A percentile compares a stretch with the other conserved stretches of the same genome.
Evolutionary conservation across 495 filamentous ascomycete genomes (phyloP).

Genomic region (Collariella sp.): DNA sequence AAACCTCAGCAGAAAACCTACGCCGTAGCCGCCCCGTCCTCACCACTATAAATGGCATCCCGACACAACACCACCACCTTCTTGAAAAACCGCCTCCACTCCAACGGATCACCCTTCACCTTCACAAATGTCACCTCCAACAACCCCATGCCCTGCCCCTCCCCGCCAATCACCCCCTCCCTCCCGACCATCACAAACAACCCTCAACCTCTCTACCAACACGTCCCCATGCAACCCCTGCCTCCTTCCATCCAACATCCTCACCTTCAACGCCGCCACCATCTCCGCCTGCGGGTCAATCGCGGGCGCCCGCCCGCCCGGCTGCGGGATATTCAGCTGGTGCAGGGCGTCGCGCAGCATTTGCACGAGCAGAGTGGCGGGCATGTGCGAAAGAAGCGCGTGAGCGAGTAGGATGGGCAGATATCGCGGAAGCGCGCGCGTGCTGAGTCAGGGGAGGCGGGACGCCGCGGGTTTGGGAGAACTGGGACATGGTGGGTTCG

Average conservation of each 20-base stretch:
- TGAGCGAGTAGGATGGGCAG: slow-evolving; percentile 65
- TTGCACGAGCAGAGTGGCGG: slow-evolving; percentile 67
- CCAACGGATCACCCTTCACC: slow-evolving; percentile 87
- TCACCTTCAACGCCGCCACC: slow-evolving; percentile 58
- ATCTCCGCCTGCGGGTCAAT: slow-evolving; percentile 32
- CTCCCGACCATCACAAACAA: slow-evolving; percentile 16
- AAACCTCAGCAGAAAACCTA: no score
- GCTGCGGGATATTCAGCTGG: slow-evolving; percentile 68
- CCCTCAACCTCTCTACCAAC: slow-evolving; percentile 58
- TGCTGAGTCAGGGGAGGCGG: slow-evolving; percentile 76
- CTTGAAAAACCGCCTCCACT: slow-evolving; percentile 98
- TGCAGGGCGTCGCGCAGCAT: slow-evolving; percentile 75
- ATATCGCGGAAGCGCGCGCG: slow-evolving; percentile 84
- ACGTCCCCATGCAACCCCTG: slow-evolving; percentile 81
- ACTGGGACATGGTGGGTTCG: slow-evolving; percentile 88
- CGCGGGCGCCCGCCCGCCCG: slow-evolving; percentile 17
- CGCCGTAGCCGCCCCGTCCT: slow-evolving; percentile 15
- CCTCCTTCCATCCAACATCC: slow-evolving; percentile 66
- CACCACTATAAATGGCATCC: slow-evolving; percentile 60
- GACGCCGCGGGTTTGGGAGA: slow-evolving; percentile 71
- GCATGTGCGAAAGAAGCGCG: slow-evolving; percentile 85
- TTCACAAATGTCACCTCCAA: slow-evolving; percentile 90
- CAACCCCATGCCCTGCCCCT: slow-evolving; percentile 37
- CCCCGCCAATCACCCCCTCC: neutral
- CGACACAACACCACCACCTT: slow-evolving; percentile 74